A percentile compares a stretch with the other conserved stretches of the same genome.
Evolutionary conservation across 164 flowering plant species (phyloP).

Genomic region (Echeveria elegans): DNA sequence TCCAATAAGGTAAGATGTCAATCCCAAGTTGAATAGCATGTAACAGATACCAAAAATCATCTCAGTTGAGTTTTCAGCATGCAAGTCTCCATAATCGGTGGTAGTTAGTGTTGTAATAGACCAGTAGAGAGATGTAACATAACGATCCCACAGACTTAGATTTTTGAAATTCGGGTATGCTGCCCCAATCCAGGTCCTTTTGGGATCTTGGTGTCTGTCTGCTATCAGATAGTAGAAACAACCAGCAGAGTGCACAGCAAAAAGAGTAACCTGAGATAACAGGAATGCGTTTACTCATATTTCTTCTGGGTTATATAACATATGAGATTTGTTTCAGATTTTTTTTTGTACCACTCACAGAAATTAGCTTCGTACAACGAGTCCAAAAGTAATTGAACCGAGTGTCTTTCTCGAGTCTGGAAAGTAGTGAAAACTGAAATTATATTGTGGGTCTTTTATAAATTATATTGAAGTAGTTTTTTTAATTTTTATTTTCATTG

Average conservation of each 20-base stretch:
- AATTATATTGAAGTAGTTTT: neutral
- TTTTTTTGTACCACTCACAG: conserved; percentile 36
- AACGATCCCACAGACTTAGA: conserved; percentile 68
- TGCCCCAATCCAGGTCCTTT: conserved; percentile 91
- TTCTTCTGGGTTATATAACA: neutral
- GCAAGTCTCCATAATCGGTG: conserved; percentile 94
- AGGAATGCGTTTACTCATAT: neutral
- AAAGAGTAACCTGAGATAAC: conserved; percentile 70
- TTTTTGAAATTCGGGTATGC: conserved; percentile 74
- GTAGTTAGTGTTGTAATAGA: conserved; percentile 89
- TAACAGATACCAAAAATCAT: conserved; percentile 82
- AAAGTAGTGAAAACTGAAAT: conserved; percentile 19
- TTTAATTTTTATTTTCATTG: conserved; percentile 10
- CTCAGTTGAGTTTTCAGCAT: conserved; percentile 84
- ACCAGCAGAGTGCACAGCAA: conserved; percentile 91
- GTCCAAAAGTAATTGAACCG: conserved; percentile 95
- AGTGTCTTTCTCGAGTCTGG: conserved; percentile 94
- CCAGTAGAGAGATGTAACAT: conserved; percentile 86
- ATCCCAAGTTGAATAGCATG: conserved; percentile 93
- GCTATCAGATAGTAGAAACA: conserved; percentile 90
- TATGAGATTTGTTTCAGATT: neutral
- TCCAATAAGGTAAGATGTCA: conserved; percentile 88
- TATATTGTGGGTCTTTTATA: conserved; percentile 15
- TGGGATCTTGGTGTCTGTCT: conserved; percentile 79
- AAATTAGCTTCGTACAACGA: conserved; percentile 79